Conservation (phyloP, 1,284 basidiomycete species). For the Boletellus deceptivus region DNA sequence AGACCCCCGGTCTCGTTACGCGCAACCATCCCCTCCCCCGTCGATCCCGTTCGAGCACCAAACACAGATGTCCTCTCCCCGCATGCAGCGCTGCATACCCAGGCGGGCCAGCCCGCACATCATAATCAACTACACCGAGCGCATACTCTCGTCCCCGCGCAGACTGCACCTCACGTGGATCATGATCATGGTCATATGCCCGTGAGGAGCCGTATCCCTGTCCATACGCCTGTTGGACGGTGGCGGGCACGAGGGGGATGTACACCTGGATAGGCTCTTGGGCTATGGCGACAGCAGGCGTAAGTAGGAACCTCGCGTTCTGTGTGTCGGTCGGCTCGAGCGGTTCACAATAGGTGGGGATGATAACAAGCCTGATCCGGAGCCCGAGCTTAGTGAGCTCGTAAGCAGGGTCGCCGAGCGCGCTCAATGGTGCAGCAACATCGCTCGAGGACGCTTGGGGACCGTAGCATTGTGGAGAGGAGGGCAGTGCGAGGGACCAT, state of each 20-base stretch:
- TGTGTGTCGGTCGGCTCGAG: constrained; percentile 15
- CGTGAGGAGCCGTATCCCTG: constrained; percentile 1
- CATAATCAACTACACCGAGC: constrained; percentile 28
- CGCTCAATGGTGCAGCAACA: constrained; percentile 4
- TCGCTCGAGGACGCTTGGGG: constrained; percentile 12
- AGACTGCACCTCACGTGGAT: constrained; percentile 8
- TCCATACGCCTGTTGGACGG: too few relatives aligned
- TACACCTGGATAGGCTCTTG: constrained; percentile 27
- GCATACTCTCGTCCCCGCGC: constrained; percentile 16
- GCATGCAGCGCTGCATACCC: constrained; percentile 24
- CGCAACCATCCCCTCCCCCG: constrained; percentile 25
- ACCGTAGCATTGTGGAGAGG: constrained; percentile 20
- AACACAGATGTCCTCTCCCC: constrained; percentile 23
- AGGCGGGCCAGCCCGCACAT: constrained; percentile 20
- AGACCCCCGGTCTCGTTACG: constrained; percentile 17
- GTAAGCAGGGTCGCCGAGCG: constrained; percentile 23
- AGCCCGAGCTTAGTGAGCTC: constrained; percentile 27
- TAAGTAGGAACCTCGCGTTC: constrained; percentile 17
- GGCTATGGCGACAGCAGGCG: constrained; percentile 12
- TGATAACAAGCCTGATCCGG: constrained; percentile 15
- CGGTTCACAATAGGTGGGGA: constrained; percentile 24
- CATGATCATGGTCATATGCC: constrained; percentile 11
- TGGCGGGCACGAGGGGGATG: constrained; percentile 4
- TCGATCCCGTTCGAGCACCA: constrained; percentile 26
- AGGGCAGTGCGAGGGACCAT: constrained; percentile 26